Evolutionary conservation across 495 filamentous ascomycete species (phyloP).

Genomic region (Penicillium malachiteum): DNA sequence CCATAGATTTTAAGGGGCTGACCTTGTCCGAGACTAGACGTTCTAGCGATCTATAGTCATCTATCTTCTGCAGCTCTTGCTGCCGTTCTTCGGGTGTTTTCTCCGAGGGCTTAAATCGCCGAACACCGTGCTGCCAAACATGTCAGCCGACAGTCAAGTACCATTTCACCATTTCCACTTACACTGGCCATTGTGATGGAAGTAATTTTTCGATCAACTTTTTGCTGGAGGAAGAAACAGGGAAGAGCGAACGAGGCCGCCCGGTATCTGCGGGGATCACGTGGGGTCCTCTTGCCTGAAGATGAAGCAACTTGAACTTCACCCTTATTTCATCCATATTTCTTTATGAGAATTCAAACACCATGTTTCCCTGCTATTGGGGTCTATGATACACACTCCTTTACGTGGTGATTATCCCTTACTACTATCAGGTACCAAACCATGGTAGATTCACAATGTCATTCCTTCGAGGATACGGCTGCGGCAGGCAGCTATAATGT

Average conservation of each 20-base stretch:
- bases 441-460: slow-evolving; percentile 27
- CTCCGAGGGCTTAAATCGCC: slow-evolving; percentile 59
- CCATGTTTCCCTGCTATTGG: not conserved
- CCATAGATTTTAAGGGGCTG: not conserved
- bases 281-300: slow-evolving; percentile 1
- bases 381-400: slow-evolving; percentile 19
- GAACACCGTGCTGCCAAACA: slow-evolving; percentile 69
- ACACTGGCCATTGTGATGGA: slow-evolving; percentile 44
- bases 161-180: slow-evolving; percentile 16
- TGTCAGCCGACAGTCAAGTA: slow-evolving; percentile 1
- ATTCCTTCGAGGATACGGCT: slow-evolving; percentile 26
- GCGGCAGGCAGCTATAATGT: slow-evolving; percentile 9
- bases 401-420: slow-evolving; percentile 9
- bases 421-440: slow-evolving; percentile 5
- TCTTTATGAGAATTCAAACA: not conserved
- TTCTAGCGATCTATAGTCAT: slow-evolving; percentile 72
- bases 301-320: not conserved
- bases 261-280: slow-evolving; percentile 5
- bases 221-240: not conserved
- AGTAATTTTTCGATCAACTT: not conserved
- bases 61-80: slow-evolving; percentile 74
- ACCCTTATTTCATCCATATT: not conserved
- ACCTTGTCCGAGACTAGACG: slow-evolving; percentile 62
- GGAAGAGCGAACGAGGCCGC: slow-evolving; percentile 8
- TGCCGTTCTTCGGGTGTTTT: slow-evolving; percentile 60